phyloP scores from a whole-genome alignment of 192 early-diverging fungal genomes.

The Diversispora eburnea region DNA sequence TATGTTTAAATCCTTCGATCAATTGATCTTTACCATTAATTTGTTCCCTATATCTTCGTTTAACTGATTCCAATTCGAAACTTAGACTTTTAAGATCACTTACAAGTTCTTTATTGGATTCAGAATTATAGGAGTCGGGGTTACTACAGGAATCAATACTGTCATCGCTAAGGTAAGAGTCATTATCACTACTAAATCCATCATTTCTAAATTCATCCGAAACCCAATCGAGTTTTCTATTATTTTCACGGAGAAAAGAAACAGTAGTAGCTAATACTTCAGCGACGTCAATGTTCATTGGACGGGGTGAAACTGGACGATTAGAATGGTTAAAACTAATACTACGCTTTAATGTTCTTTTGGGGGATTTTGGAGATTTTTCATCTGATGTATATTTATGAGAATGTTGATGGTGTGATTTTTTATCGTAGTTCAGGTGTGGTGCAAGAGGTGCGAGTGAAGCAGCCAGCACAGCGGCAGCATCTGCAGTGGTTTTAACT shows the following conservation, averaged over 20 bases:
- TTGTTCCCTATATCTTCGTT: constrained; percentile 22
- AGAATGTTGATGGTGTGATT: background rate
- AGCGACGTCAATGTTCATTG: constrained; percentile 24
- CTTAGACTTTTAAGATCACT: constrained; percentile 1
- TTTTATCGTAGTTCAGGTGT: constrained; percentile 10
- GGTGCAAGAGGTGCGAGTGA: constrained; percentile 1
- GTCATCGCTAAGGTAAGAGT: background rate
- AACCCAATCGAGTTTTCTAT: constrained; percentile 20
- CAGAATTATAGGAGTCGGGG: background rate
- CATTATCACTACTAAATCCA: constrained; percentile 10
- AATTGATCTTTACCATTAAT: constrained; percentile 12
- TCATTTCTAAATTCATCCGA: constrained; percentile 21
- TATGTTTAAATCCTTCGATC: constrained; percentile 16
- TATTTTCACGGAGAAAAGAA: constrained; percentile 23
- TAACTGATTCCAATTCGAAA: background rate
- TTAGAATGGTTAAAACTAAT: constrained; percentile 24
- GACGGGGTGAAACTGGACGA: constrained; percentile 13
- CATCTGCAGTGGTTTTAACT: constrained; percentile 16
- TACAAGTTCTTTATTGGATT: background rate
- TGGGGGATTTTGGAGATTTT: constrained; percentile 7
- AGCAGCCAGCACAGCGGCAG: constrained; percentile 29
- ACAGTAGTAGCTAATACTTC: constrained; percentile 27
- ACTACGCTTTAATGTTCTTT: constrained; percentile 28
- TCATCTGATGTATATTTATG: constrained; percentile 20
- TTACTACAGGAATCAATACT: background rate